Percentiles rank a stretch among this genome's conserved stretches.
These are phyloP conservation scores for Anthracocystis walkeri DNA, from an alignment of 1,284 basidiomycete genomes.

Conservation along the genomic window DNA sequence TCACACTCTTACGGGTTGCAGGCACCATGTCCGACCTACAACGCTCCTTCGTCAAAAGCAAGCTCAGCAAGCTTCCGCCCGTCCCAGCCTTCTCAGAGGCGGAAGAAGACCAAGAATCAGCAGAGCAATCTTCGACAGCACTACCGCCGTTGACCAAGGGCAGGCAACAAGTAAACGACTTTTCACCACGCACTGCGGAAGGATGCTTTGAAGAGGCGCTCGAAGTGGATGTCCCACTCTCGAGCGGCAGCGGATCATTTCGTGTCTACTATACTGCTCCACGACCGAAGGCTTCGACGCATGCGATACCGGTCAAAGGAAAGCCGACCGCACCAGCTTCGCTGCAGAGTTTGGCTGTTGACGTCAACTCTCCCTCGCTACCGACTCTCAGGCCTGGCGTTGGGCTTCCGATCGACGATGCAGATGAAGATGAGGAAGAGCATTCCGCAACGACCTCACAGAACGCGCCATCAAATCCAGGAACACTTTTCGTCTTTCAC, in stretches of 20 bases:
- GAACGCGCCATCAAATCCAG: constrained; percentile 64
- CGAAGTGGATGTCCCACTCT: constrained; percentile 58
- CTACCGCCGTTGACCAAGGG: constrained; percentile 5
- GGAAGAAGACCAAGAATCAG: constrained; percentile 16
- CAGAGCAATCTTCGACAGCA: constrained; percentile 10
- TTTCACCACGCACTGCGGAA: constrained; percentile 54
- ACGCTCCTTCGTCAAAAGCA: constrained; percentile 46
- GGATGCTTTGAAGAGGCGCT: constrained; percentile 65
- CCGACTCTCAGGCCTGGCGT: constrained; percentile 55
- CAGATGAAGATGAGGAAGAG: constrained; percentile 69
- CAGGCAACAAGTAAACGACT: constrained; percentile 21
- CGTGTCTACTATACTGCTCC: constrained; percentile 70
- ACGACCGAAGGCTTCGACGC: constrained; percentile 9
- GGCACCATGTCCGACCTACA: constrained; percentile 40
- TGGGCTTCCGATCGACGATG: constrained; percentile 28
- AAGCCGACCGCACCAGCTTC: constrained; percentile 4
- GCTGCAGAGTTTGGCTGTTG: constrained; percentile 13
- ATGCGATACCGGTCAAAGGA: neutral
- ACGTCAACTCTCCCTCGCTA: constrained; percentile 18
- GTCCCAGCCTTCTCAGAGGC: constrained; percentile 37
- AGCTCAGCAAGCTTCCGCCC: constrained; percentile 44
- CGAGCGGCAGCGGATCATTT: constrained; percentile 64
- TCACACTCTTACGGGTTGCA: neutral
- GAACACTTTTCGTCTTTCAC: constrained; percentile 85
- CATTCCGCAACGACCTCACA: constrained; percentile 53